phyloP scores from a whole-genome alignment of 345 rosid genomes.

The Salix udensis region DNA sequence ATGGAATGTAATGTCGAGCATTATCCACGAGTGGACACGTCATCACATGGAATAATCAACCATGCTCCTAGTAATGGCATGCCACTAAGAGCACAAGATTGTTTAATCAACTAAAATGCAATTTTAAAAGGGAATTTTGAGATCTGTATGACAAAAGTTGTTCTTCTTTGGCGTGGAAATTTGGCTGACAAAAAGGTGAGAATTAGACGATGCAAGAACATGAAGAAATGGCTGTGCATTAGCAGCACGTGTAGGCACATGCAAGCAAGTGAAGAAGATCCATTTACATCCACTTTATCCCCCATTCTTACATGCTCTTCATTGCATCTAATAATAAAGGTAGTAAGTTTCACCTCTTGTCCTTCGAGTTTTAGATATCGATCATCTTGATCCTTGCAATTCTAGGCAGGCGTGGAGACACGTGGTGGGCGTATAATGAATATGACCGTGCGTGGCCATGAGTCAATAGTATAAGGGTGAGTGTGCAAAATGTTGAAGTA shows the following conservation, averaged over 20 bases:
- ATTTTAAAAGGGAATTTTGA: not conserved
- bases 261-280: not conserved
- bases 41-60: not conserved
- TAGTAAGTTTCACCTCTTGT: no score
- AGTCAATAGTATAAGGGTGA: not conserved
- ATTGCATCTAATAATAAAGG: not conserved
- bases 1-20: not conserved
- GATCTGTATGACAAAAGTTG: not conserved
- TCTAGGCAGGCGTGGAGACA: no score
- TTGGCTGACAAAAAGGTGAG: not conserved
- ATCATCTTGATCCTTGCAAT: not conserved
- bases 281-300: not conserved
- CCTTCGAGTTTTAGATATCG: not conserved
- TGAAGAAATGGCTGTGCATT: not conserved
- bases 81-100: not conserved
- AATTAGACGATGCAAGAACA: not conserved
- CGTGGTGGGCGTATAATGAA: not conserved
- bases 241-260: conserved; percentile 1
- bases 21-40: not conserved
- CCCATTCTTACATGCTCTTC: not conserved
- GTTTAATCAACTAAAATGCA: not conserved
- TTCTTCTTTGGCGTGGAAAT: not conserved
- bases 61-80: not conserved
- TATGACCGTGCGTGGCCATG: not conserved
- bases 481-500: no score